Evolutionary conservation across 306 rosid genomes (phyloP).

Genomic region (Cucurbita maxima): DNA sequence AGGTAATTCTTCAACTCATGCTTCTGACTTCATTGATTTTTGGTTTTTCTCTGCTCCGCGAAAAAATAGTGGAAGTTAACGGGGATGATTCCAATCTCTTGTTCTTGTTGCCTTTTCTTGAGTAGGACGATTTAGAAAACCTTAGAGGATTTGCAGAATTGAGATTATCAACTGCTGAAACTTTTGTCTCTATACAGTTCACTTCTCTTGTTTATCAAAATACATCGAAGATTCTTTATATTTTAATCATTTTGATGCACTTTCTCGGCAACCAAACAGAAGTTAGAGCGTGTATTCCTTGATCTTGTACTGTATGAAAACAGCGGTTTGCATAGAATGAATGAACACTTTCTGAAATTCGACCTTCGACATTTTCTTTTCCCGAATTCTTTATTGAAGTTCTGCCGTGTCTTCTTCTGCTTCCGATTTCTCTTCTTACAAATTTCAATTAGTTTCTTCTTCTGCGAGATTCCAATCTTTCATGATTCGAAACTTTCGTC

Average conservation of each 20-base stretch:
- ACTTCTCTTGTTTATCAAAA: background rate
- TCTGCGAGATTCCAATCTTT: background rate
- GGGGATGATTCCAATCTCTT: background rate
- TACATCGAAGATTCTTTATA: background rate
- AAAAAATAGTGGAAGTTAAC: background rate
- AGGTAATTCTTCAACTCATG: conserved; percentile 29
- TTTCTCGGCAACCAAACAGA: background rate
- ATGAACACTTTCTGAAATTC: background rate
- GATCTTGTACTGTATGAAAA: background rate
- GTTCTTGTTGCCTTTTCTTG: background rate
- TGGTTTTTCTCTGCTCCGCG: background rate
- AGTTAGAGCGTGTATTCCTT: background rate
- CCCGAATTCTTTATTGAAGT: background rate
- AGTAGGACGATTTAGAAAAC: background rate
- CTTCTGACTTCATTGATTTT: background rate
- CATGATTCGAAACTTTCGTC: background rate
- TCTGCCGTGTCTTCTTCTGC: background rate
- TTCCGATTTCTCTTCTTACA: background rate
- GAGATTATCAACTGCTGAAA: background rate
- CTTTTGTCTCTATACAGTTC: background rate
- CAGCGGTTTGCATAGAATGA: background rate
- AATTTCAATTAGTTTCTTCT: background rate
- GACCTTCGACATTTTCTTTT: background rate
- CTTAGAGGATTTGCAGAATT: background rate
- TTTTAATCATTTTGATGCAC: background rate